Evolutionary conservation across 495 filamentous ascomycete genomes (phyloP).

Genomic region (Tetracladium setigerum): DNA sequence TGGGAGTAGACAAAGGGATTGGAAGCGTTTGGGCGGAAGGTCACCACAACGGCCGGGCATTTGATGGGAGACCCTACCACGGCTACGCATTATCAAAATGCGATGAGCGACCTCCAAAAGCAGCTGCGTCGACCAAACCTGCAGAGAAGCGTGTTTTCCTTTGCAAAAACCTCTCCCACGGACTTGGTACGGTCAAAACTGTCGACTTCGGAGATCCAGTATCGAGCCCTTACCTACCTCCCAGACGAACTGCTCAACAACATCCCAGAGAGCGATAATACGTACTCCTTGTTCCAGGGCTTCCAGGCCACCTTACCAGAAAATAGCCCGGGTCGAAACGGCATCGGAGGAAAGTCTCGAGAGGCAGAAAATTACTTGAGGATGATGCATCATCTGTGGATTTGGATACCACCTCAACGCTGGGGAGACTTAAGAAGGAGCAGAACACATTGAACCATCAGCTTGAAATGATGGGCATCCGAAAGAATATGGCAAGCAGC

Average conservation of each 20-base stretch:
- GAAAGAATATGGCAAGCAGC: slow-evolving; percentile 95
- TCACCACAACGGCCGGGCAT: slow-evolving; percentile 87
- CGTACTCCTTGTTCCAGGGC: slow-evolving; percentile 92
- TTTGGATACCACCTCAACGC: slow-evolving; percentile 37
- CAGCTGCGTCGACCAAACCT: slow-evolving; percentile 74
- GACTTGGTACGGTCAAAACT: slow-evolving; percentile 90
- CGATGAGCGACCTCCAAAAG: slow-evolving; percentile 83
- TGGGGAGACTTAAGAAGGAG: slow-evolving; percentile 68
- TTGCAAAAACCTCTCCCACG: slow-evolving; percentile 80
- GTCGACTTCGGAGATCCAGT: slow-evolving; percentile 87
- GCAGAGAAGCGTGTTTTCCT: slow-evolving; percentile 83
- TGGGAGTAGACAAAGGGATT: slow-evolving; percentile 67
- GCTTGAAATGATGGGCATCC: slow-evolving; percentile 82
- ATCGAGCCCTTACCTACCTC: slow-evolving; percentile 80
- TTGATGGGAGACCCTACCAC: slow-evolving; percentile 63
- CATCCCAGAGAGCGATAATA: slow-evolving; percentile 76
- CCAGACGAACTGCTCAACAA: slow-evolving; percentile 84
- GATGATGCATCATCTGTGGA: slow-evolving; percentile 37
- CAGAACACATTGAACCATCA: slow-evolving; percentile 68
- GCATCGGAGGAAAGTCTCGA: slow-evolving; percentile 62
- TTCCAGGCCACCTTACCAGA: slow-evolving; percentile 90
- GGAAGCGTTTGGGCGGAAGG: slow-evolving; percentile 90
- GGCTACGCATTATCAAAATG: slow-evolving; percentile 67
- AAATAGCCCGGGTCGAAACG: slow-evolving; percentile 56
- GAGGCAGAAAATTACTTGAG: slow-evolving; percentile 65